Evolutionary conservation across 306 rosid genomes (phyloP).

Genomic region (Cyclanthera cordifolia): DNA sequence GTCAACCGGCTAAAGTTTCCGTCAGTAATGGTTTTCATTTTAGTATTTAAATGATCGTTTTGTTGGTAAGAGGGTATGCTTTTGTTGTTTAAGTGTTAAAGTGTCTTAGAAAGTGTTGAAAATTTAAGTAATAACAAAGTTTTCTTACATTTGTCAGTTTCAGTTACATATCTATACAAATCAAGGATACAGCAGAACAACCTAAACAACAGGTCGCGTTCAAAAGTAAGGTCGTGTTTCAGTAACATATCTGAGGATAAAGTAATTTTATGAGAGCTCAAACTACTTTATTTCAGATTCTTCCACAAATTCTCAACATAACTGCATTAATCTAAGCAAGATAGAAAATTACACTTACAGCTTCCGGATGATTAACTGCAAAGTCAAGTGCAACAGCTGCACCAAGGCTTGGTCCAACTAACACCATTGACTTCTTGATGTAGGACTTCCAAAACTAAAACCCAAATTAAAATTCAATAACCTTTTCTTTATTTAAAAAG

Average conservation of each 20-base stretch:
- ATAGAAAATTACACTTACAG: constrained; percentile 39
- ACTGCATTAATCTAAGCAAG: not conserved
- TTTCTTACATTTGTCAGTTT: not conserved
- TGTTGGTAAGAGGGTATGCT: too few relatives aligned
- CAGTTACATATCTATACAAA: too few relatives aligned
- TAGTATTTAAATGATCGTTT: too few relatives aligned
- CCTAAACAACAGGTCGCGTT: too few relatives aligned
- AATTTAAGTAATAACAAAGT: not conserved
- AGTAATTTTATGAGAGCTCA: not conserved
- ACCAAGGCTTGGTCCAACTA: constrained; percentile 98
- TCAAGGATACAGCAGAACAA: too few relatives aligned
- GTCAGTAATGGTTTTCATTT: too few relatives aligned
- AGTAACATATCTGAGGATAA: not conserved
- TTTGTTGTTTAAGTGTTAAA: too few relatives aligned
- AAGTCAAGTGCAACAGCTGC: constrained; percentile 93
- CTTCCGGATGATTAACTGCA: constrained; percentile 70
- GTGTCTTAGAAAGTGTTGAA: too few relatives aligned
- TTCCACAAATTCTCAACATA: not conserved
- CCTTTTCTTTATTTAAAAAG: too few relatives aligned
- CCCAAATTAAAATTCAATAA: constrained; percentile 9
- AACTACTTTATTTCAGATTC: not conserved
- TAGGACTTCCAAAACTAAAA: constrained; percentile 70
- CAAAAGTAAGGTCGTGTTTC: too few relatives aligned
- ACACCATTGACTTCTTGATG: constrained; percentile 67
- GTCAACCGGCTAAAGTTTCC: too few relatives aligned